Conservation (phyloP, 148 eudicot species). For the Beta vulgaris region DNA sequence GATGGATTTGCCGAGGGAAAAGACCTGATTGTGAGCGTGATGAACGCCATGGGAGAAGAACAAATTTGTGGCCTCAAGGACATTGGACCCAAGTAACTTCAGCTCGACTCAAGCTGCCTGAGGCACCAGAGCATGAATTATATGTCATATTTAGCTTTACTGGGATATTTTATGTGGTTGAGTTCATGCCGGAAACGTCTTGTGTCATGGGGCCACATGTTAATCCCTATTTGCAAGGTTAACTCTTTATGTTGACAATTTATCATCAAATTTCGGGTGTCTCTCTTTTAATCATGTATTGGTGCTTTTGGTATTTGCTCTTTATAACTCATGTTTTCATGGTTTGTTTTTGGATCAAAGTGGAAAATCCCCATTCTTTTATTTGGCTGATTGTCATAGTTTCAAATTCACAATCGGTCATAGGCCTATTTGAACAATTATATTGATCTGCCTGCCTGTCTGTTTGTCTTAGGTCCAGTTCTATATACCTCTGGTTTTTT, state of each 20-base stretch:
- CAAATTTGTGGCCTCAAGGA: conserved; percentile 76
- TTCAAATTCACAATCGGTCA: too few species aligned
- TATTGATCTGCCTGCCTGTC: too few species aligned
- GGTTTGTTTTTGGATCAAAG: background rate
- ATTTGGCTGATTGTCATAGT: background rate
- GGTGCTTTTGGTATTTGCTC: background rate
- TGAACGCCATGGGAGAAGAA: conserved; percentile 78
- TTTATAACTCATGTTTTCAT: background rate
- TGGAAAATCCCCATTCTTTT: too few species aligned
- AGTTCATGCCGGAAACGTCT: background rate
- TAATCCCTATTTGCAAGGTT: background rate
- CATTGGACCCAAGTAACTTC: conserved; percentile 42
- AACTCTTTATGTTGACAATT: background rate
- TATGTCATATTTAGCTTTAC: background rate
- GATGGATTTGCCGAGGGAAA: conserved; percentile 65
- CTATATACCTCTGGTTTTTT: too few species aligned
- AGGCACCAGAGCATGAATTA: background rate
- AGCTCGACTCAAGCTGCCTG: background rate
- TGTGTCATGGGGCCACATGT: background rate
- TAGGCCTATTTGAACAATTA: too few species aligned
- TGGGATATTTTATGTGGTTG: background rate
- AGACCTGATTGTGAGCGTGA: conserved; percentile 59
- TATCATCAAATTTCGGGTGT: background rate
- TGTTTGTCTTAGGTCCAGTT: too few species aligned
- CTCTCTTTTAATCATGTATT: background rate